Base-by-base conservation (phyloP, 129 eudicot species). In the Tagetes erecta region DNA sequence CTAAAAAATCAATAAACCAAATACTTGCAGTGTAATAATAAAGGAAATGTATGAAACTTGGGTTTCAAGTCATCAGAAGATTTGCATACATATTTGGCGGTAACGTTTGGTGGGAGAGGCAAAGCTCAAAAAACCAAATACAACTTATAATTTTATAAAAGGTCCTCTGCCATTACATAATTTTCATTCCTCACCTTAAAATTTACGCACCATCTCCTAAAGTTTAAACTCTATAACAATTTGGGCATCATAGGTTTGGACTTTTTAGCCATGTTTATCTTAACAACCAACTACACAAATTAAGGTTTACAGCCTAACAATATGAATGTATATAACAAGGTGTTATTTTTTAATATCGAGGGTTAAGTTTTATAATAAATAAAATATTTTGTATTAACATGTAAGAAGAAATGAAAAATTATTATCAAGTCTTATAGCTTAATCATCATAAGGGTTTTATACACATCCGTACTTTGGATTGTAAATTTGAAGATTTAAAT, bases 41-140 rank as follows among this genome's bases (percentile, higher is more conserved):
- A 71, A 71, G 72, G 73, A 14, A 64, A 53, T 72, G 50, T 72
- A 42, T 72, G 78, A 42, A 79, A 72, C 46, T 46, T 63, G 72
- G 10, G 68, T 42, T 72, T 47, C 52, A 65, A 41, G 44, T 8
- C 41, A 64, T 64, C 34, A 10, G 65, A 33, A 41, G 35, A 79
- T 78, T 78, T 71, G 67, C 57, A 30, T 58, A 71, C 39, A 70
- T 74, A 80, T 83, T 88, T 88, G 95, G 91, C 91, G 90, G 88
- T 81, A 88, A 88, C 84, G 82, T 83, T 85, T 77, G 88, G 86
- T 83, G 90, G 87, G 87, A 79, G 80, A 78, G 64, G 39, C 75
- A 75, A 72, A 37, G 6, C 69, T 72, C 62, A 72, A 79, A 72
- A 79, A 55, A 44, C 45, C 68, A 79, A 72, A 79, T 45, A 65